These are phyloP conservation scores for Microthlaspi erraticum DNA, from an alignment of 345 rosid species.

Conservation along the genomic window DNA sequence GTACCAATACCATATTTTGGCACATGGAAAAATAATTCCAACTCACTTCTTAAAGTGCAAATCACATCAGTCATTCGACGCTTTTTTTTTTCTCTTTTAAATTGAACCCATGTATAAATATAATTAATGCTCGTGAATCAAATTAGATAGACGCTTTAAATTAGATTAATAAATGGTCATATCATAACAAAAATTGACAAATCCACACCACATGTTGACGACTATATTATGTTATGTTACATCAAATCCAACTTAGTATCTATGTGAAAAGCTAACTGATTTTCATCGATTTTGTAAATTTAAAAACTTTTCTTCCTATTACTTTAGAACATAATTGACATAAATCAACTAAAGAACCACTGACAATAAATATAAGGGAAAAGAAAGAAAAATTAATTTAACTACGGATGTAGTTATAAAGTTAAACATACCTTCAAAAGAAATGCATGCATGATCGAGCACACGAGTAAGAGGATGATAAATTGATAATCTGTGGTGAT, in stretches of 20 bases:
- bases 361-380: background rate
- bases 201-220: constrained; percentile 41
- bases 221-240: constrained; percentile 43
- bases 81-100: constrained; percentile 9
- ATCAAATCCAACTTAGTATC: constrained; percentile 46
- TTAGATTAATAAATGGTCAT: constrained; percentile 43
- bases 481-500: too few relatives aligned
- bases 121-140: background rate
- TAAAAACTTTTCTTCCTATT: background rate
- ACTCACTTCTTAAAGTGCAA: constrained; percentile 42
- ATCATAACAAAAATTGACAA: constrained; percentile 40
- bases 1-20: constrained; percentile 44
- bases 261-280: constrained; percentile 30
- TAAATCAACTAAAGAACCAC: background rate
- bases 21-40: constrained; percentile 34
- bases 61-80: constrained; percentile 48
- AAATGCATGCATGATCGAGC: background rate
- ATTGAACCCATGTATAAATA: background rate
- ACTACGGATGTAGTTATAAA: too few relatives aligned
- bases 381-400: background rate
- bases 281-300: constrained; percentile 5
- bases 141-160: constrained; percentile 25
- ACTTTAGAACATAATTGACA: background rate
- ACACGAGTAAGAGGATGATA: background rate
- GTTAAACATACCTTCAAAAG: too few relatives aligned